A percentile compares a stretch with the other conserved stretches of the same genome.
Evolutionary conservation across 1,139 yeast genomes (phyloP).

Genomic region (Scheffersomyces cryptocercus): DNA sequence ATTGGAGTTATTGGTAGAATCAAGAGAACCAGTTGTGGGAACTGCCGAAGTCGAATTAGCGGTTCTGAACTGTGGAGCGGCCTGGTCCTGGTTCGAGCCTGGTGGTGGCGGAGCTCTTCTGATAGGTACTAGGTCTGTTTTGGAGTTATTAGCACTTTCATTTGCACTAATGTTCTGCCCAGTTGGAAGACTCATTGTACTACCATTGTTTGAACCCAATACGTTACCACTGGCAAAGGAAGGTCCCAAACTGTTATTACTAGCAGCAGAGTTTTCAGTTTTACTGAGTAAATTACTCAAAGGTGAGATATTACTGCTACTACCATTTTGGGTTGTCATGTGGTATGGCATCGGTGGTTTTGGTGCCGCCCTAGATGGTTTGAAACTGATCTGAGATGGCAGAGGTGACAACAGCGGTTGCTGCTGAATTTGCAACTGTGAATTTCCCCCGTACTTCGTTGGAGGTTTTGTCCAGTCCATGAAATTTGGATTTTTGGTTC

Average conservation of each 20-base stretch:
- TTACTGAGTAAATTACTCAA: conserved; percentile 34
- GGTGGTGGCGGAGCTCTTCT: conserved; percentile 64
- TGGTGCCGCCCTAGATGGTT: conserved; percentile 46
- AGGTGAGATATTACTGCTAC: conserved; percentile 30
- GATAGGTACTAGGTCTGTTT: conserved; percentile 41
- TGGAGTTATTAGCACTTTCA: not conserved
- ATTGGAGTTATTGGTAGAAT: conserved; percentile 3
- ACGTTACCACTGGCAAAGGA: no score
- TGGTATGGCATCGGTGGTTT: conserved; percentile 48
- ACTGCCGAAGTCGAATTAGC: conserved; percentile 5
- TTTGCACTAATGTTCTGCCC: no score
- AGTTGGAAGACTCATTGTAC: no score
- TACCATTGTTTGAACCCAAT: not conserved
- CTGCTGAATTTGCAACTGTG: not conserved
- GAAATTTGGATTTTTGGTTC: conserved; percentile 13
- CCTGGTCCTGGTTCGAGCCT: not conserved
- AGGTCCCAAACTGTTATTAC: conserved; percentile 2
- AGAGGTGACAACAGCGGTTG: conserved; percentile 10
- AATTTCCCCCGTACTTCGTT: conserved; percentile 11
- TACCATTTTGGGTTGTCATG: conserved; percentile 23
- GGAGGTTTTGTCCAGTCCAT: conserved; percentile 49
- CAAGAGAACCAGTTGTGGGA: not conserved
- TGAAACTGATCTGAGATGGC: conserved; percentile 19
- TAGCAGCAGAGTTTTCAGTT: conserved; percentile 13
- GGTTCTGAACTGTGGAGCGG: not conserved